phyloP scores from a whole-genome alignment of 2,329 filamentous ascomycete species.

The Paracamarosporium sp. region DNA sequence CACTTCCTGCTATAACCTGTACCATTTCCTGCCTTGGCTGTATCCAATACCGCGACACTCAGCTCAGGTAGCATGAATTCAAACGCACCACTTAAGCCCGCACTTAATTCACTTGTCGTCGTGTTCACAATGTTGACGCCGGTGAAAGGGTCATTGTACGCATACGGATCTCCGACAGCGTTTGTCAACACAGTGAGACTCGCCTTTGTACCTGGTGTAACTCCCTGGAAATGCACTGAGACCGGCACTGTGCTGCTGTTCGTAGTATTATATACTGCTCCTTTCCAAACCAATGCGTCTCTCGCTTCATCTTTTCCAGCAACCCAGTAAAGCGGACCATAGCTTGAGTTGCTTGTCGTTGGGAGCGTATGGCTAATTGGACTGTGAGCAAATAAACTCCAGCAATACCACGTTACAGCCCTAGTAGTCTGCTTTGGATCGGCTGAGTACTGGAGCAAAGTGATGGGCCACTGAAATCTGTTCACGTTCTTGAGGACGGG shows the following conservation, averaged over 20 bases:
- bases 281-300: conserved; percentile 52
- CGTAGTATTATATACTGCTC: conserved; percentile 58
- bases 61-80: conserved; percentile 61
- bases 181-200: conserved; percentile 54
- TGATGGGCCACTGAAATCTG: conserved; percentile 45
- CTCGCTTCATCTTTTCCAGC: conserved; percentile 46
- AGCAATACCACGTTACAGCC: conserved; percentile 42
- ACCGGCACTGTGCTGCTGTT: conserved; percentile 28
- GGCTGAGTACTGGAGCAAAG: conserved; percentile 50
- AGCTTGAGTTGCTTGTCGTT: conserved; percentile 42
- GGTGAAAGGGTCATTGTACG: conserved; percentile 53
- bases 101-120: conserved; percentile 23
- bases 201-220: conserved; percentile 31
- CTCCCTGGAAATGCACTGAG: conserved; percentile 37
- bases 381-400: conserved; percentile 51
- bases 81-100: conserved; percentile 56
- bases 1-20: not conserved
- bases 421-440: conserved; percentile 41
- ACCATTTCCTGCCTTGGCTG: conserved; percentile 17
- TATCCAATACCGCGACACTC: conserved; percentile 63
- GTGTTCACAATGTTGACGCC: conserved; percentile 53
- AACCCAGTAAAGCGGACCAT: conserved; percentile 55
- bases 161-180: conserved; percentile 42
- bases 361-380: conserved; percentile 55
- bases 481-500: conserved; percentile 44